Evolutionary conservation across 306 rosid genomes (phyloP), one percentile per base, ranked within the genome.

Genomic region (Rosa chinensis): DNA sequence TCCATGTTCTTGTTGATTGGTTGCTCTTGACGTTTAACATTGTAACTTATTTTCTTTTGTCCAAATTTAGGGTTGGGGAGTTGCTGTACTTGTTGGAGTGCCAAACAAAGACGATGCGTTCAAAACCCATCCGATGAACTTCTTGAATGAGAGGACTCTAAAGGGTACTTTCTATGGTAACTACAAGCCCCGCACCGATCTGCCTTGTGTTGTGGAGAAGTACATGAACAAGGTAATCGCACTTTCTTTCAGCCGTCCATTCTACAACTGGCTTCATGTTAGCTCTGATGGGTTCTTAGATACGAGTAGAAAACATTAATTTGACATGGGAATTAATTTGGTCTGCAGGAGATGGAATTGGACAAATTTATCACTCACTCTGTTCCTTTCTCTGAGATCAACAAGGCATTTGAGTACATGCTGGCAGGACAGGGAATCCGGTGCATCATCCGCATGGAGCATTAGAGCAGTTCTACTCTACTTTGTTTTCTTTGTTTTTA

Each of bases 141-240:
- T 94, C 72, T 76, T 94, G 85, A 84, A 85, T 35, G 98, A 89
- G 77, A 94, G 93, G 90, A 94, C 97, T 67, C 94, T 92, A 0
- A 94, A 90, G 90, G 98, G 98, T 20, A 92, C 98, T 66, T 92
- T 92, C 82, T 94, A 85, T 43, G 98, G 98, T 28, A 94, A 94
- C 87, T 94, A 89, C 89, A 94, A 92, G 23, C 97, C 98, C 40
- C 90, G 92, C 8, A 72, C 91, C 1, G 97, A 94, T 72, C 89
- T 94, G 13, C 98, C 98, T 11, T 8, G 53, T 10, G 92, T 90
- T 32, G 98, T 94, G 40, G 97, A 94, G 39, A 79, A 66, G 89
- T 92, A 92, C 90, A 82, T 94, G 93, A 88, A 59, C 23, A 82
- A 87, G 88, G 90, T 84, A 81, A 23, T 21, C 63, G 1, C 16